Percentiles rank a stretch among this genome's conserved stretches.
Conservation (phyloP, 1,139 yeast genomes). For the Pichia sp. region DNA sequence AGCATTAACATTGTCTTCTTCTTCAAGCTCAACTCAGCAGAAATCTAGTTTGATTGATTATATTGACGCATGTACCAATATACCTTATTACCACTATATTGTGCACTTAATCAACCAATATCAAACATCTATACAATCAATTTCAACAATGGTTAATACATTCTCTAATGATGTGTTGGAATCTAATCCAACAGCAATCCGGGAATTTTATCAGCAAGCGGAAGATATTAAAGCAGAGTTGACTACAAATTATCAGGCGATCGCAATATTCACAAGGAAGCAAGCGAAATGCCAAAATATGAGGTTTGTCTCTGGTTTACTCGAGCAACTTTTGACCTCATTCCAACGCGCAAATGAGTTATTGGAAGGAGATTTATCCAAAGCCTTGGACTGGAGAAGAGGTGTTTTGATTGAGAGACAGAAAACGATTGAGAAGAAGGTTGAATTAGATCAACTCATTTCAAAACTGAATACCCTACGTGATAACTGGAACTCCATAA, state of each 20-base stretch:
- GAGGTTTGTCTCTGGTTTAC: conserved; percentile 20
- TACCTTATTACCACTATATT: conserved; percentile 24
- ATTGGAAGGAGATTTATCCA: conserved; percentile 16
- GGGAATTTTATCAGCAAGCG: conserved; percentile 24
- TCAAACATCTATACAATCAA: conserved; percentile 20
- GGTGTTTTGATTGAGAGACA: conserved; percentile 20
- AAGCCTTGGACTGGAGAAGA: conserved; percentile 20
- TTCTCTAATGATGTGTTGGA: conserved; percentile 23
- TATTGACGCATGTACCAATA: conserved; percentile 22
- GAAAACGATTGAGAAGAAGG: conserved; percentile 17
- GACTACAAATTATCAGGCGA: conserved; percentile 25
- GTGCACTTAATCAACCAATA: conserved; percentile 25
- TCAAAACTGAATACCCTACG: conserved; percentile 8
- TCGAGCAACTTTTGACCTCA: conserved; percentile 22
- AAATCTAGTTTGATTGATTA: conserved; percentile 18
- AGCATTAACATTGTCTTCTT: conserved; percentile 4
- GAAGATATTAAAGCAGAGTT: conserved; percentile 20
- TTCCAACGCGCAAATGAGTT: conserved; percentile 18
- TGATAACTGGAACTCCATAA: conserved; percentile 11
- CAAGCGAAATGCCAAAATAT: conserved; percentile 25
- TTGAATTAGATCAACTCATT: conserved; percentile 13
- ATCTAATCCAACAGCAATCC: conserved; percentile 25
- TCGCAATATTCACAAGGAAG: conserved; percentile 25
- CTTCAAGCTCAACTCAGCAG: conserved; percentile 6
- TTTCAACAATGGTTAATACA: conserved; percentile 21